Conservation (phyloP, 345 rosid species). For the Garcia nutans region DNA sequence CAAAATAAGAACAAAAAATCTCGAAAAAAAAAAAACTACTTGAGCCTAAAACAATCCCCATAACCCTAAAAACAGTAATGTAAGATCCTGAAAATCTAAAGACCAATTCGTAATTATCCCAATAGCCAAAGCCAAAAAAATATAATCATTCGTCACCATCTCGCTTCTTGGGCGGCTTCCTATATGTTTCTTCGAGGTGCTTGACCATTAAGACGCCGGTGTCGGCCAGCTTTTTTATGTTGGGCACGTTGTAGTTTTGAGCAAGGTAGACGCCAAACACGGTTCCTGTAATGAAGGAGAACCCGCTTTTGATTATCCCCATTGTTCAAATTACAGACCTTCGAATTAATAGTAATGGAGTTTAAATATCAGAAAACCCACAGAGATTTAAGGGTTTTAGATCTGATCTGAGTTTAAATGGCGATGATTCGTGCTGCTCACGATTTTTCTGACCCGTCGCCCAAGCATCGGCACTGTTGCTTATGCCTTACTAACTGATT, state of each 20-base stretch:
- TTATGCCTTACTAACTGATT: not conserved
- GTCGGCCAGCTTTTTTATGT: constrained; percentile 45
- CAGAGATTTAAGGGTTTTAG: not conserved
- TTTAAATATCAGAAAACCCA: not conserved
- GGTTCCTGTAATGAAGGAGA: constrained; percentile 50
- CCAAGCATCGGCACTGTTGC: not conserved
- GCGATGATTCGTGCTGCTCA: not conserved
- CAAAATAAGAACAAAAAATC: not conserved
- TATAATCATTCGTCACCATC: constrained; percentile 26
- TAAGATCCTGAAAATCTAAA: not conserved
- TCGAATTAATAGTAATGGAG: not conserved
- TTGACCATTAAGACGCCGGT: constrained; percentile 47
- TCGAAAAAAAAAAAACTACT: no score
- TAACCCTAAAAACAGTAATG: not conserved
- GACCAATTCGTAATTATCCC: not conserved
- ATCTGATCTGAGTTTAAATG: not conserved
- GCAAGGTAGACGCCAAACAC: constrained; percentile 54
- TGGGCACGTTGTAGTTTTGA: constrained; percentile 69
- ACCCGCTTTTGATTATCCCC: constrained; percentile 52
- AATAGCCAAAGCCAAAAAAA: not conserved
- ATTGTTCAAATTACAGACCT: constrained; percentile 19
- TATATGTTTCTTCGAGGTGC: constrained; percentile 60
- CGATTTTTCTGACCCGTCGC: constrained; percentile 6
- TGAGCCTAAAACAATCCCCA: not conserved
- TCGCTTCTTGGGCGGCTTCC: constrained; percentile 66